phyloP scores from a whole-genome alignment of 371 early-diverging fungal genomes.

The Rhizopus delemar region DNA sequence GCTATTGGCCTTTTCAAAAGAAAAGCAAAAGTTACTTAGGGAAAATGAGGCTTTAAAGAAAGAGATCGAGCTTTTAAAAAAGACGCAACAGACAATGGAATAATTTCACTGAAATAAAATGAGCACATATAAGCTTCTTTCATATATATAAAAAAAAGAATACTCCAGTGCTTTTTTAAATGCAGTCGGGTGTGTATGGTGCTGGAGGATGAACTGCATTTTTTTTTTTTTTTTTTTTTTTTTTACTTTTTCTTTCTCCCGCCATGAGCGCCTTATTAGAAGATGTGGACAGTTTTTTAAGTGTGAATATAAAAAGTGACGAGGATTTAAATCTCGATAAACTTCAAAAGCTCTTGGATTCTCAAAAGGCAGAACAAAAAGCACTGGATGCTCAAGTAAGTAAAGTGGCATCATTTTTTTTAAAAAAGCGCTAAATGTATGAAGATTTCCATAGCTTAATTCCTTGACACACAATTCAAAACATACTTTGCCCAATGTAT shows the following conservation, averaged over 20 bases:
- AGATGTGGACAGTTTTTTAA: background rate
- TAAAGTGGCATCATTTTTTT: background rate
- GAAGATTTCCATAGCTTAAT: slow-evolving; percentile 6
- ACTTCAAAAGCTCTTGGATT: slow-evolving; percentile 14
- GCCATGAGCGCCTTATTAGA: background rate
- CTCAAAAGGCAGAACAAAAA: slow-evolving; percentile 15
- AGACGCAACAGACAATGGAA: background rate
- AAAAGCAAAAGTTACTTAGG: slow-evolving; percentile 18
- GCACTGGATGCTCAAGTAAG: slow-evolving; percentile 28
- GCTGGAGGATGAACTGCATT: background rate
- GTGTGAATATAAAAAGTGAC: background rate
- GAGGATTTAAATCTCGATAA: slow-evolving; percentile 11
- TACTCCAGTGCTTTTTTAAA: no score
- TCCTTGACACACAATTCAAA: slow-evolving; percentile 13
- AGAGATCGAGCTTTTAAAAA: slow-evolving; percentile 25
- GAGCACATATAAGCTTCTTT: no score
- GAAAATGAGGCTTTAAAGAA: slow-evolving; percentile 26
- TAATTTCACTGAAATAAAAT: background rate
- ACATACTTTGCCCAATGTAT: slow-evolving; percentile 5
- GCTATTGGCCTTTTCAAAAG: slow-evolving; percentile 19
- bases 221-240: background rate
- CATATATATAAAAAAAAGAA: no score
- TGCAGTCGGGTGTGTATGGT: no score
- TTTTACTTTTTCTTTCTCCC: background rate
- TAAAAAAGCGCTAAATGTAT: background rate